Percentiles rank a stretch among this genome's conserved stretches.
These are phyloP conservation scores for Saccharum spontaneum DNA, from an alignment of 176 grass and related monocot genomes.

Conservation along the genomic window DNA sequence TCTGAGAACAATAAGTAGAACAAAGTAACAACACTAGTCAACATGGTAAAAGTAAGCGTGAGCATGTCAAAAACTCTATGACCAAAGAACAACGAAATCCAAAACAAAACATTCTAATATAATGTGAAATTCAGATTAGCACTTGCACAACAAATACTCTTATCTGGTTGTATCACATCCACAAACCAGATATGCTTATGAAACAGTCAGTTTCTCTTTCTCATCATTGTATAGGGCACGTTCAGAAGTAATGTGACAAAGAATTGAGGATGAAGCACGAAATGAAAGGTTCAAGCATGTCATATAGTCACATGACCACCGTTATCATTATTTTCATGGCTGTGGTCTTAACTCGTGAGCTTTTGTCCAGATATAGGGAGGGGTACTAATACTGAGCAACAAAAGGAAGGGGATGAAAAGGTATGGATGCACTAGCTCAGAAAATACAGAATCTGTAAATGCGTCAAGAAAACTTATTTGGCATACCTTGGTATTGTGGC, in stretches of 20 bases:
- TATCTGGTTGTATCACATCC: not conserved
- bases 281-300: conserved; percentile 8
- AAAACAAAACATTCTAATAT: not conserved
- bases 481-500: conserved; percentile 86
- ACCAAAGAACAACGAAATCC: not conserved
- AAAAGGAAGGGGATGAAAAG: conserved; percentile 17
- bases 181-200: not conserved
- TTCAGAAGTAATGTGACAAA: not conserved
- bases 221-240: no score
- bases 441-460: conserved; percentile 21
- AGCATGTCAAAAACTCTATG: conserved; percentile 5
- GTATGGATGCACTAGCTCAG: not conserved
- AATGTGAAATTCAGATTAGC: conserved; percentile 16
- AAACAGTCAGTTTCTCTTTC: no score
- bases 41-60: conserved; percentile 18
- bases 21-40: conserved; percentile 25
- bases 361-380: conserved; percentile 19
- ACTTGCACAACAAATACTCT: not conserved
- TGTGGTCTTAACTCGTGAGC: not conserved
- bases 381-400: conserved; percentile 8
- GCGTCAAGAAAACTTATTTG: conserved; percentile 20
- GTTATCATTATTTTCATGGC: conserved; percentile 24
- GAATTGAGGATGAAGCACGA: conserved; percentile 6
- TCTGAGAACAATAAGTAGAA: conserved; percentile 49
- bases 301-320: not conserved